Base-by-base conservation (phyloP, 768 basidiomycete species). In the Rhizopogon roseolus region DNA sequence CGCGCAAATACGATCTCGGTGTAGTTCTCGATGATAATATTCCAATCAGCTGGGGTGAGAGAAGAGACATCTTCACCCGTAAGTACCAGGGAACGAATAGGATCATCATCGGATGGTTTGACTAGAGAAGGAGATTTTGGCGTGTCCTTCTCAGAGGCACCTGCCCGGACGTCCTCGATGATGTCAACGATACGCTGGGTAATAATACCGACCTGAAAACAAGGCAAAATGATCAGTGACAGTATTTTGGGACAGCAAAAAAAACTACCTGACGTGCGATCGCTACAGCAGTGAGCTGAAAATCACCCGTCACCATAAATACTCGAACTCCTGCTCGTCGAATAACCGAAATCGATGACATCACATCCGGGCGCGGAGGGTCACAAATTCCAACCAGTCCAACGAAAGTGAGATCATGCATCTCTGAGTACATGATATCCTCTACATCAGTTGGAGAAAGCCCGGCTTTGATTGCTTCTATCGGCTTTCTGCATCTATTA, bases 281-380 rank as follows among this genome's bases (percentile, higher is more conserved):
- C 11, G 76, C 75, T 5, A 70, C 66, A n/a, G 77, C 78, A 7
- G 78, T 79, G 38, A 75, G 67, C 27, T 71, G 61, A 57, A 75
- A 75, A 58, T 79, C 78, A 41, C 78, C 78, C 2, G 78, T 80
- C 14, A 80, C 66, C 77, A 80, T 79, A 56, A 75, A 72, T 29
- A 78, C 73, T 16, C 72, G 70, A 44, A 77, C 70, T 19, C 79
- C 79, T n/a, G 79, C 79, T 49, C 70, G 59, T 34, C 73, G 63
- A 62, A 73, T 76, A 44, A 72, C 68, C 11, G 66, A 57, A 4
- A 81, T 74, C n/a, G 80, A 74, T 2, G 64, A 69, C 10, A 69
- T 64, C 19, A 72, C 72, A 49, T 79, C 73, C 13, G 70, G 71
- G n/a, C 79, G 71, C 32, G 78, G 79, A 10, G 79, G 79, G 53